Evolutionary conservation across 1,139 yeast genomes (phyloP).

Genomic region (Pneumocystis wakefieldiae): DNA sequence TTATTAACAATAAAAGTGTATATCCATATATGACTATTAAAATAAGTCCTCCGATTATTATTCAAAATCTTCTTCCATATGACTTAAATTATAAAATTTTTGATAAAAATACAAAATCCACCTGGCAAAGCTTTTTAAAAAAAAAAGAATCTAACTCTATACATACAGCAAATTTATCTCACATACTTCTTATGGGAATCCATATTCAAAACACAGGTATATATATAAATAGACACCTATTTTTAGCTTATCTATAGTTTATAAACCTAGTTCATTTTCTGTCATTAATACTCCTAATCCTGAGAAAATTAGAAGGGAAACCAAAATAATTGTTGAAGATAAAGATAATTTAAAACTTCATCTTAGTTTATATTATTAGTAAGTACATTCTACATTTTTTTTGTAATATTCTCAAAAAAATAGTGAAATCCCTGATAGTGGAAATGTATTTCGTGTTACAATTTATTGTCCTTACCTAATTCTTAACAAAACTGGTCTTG

Average conservation of each 20-base stretch:
- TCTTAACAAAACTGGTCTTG: constrained; percentile 63
- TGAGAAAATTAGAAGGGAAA: constrained; percentile 42
- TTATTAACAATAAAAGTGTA: constrained; percentile 31
- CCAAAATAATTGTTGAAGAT: constrained; percentile 33
- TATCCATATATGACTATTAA: constrained; percentile 76
- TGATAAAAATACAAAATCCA: constrained; percentile 58
- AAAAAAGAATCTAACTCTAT: constrained; percentile 57
- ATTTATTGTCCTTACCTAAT: constrained; percentile 73
- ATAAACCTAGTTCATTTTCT: constrained; percentile 57
- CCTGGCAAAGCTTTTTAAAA: constrained; percentile 47
- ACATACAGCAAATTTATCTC: constrained; percentile 66
- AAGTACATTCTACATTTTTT: constrained; percentile 9
- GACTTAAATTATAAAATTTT: constrained; percentile 63
- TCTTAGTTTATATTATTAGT: constrained; percentile 50
- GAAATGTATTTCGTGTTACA: constrained; percentile 30
- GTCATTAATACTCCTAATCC: constrained; percentile 47
- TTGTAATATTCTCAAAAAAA: constrained; percentile 5
- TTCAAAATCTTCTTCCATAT: constrained; percentile 73
- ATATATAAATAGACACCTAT: not conserved
- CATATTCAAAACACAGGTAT: constrained; percentile 36
- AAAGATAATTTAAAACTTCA: constrained; percentile 54
- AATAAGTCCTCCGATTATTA: constrained; percentile 72
- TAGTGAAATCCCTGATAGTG: constrained; percentile 20
- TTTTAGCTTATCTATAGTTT: constrained; percentile 35
- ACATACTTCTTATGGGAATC: constrained; percentile 55